phyloP scores from a whole-genome alignment of 306 rosid genomes.

The Oemleria cerasiformis region DNA sequence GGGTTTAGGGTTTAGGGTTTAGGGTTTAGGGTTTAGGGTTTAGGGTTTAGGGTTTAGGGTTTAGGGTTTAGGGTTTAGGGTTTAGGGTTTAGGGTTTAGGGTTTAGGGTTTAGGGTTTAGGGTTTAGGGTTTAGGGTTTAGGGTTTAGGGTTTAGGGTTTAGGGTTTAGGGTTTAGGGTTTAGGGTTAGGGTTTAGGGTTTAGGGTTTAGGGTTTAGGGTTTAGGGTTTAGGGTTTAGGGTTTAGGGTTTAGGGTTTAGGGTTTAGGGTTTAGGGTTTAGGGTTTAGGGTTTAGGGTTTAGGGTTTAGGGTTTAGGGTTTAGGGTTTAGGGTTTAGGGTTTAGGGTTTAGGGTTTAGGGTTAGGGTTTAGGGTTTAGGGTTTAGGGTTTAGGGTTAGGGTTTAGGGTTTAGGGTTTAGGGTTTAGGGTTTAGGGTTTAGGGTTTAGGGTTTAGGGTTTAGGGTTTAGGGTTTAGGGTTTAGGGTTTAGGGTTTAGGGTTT shows the following conservation, averaged over 20 bases:
- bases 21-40: constrained; percentile 1
- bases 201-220: neutral
- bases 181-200: neutral
- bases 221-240: neutral
- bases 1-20: neutral
- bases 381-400: neutral
- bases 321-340: neutral
- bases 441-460: neutral
- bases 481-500: constrained; percentile 4
- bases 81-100: neutral
- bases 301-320: neutral
- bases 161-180: neutral
- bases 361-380: neutral
- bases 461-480: constrained; percentile 2
- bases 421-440: neutral
- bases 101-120: no score
- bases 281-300: constrained; percentile 1
- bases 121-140: neutral
- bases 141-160: neutral
- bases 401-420: neutral
- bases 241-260: constrained; percentile 2
- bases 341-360: neutral
- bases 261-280: neutral
- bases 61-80: neutral
- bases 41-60: neutral